Conservation (phyloP, 1,284 basidiomycete species). For the Apiotrichum mycotoxinovorans region DNA sequence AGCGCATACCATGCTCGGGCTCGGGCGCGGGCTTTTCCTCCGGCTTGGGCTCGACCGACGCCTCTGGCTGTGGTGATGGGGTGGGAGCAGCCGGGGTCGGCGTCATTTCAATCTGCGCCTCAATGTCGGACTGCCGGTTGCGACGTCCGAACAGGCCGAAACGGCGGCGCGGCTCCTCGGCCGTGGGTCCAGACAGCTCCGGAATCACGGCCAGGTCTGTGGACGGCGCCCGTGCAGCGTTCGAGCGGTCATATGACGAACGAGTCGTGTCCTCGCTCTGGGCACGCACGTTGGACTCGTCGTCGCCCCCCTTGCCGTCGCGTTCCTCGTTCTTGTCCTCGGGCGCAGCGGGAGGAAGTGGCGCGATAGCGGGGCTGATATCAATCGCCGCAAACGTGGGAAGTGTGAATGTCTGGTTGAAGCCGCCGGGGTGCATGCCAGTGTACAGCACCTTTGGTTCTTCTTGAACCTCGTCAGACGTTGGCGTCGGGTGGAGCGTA, state of each 20-base stretch:
- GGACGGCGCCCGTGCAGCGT: slow-evolving; percentile 10
- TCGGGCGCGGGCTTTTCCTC: slow-evolving; percentile 49
- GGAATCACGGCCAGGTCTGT: slow-evolving; percentile 32
- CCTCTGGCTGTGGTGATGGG: slow-evolving; percentile 32
- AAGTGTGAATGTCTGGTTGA: slow-evolving; percentile 65
- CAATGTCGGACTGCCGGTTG: slow-evolving; percentile 33
- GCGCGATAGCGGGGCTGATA: slow-evolving; percentile 36
- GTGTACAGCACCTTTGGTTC: slow-evolving; percentile 64
- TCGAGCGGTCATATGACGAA: slow-evolving; percentile 23
- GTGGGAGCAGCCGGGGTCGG: slow-evolving; percentile 28
- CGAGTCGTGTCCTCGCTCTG: slow-evolving; percentile 28
- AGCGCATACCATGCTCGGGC: slow-evolving; percentile 64
- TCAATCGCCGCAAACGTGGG: slow-evolving; percentile 59
- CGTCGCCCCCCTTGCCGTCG: slow-evolving; percentile 12
- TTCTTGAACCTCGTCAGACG: slow-evolving; percentile 41
- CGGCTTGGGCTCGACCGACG: slow-evolving; percentile 49
- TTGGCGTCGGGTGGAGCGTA: slow-evolving; percentile 64
- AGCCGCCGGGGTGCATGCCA: slow-evolving; percentile 71
- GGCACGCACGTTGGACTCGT: slow-evolving; percentile 3
- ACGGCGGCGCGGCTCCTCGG: slow-evolving; percentile 20
- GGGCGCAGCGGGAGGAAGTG: slow-evolving; percentile 20
- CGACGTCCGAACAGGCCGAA: slow-evolving; percentile 35
- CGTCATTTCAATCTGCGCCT: slow-evolving; percentile 45
- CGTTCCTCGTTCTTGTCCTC: slow-evolving; percentile 11
- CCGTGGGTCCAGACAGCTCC: slow-evolving; percentile 14